Conservation (phyloP, 73 alveolate genomes). For the Paramecium primaurelia region DNA sequence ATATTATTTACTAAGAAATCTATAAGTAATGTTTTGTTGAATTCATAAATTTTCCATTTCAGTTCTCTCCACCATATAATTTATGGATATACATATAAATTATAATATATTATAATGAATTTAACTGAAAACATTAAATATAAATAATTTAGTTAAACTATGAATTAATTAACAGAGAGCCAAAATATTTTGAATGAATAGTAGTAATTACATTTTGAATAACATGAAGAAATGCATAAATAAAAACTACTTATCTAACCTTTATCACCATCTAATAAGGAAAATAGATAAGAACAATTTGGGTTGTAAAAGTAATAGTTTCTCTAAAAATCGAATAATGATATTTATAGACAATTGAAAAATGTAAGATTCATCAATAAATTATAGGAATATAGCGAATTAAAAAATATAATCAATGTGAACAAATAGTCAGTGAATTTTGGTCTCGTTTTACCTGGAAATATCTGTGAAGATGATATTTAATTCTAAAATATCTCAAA, state of each 20-base stretch:
- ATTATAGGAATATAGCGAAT: neutral
- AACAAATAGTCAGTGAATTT: neutral
- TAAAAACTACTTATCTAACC: neutral
- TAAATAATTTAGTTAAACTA: neutral
- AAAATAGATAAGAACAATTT: neutral
- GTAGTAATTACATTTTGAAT: neutral
- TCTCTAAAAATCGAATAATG: neutral
- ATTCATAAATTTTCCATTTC: too few species aligned
- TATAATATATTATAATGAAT: neutral
- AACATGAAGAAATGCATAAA: neutral
- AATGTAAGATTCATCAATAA: neutral
- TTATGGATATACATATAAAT: neutral
- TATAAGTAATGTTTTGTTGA: too few species aligned
- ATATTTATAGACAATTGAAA: neutral
- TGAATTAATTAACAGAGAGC: neutral
- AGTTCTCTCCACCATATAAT: neutral
- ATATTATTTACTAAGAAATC: neutral
- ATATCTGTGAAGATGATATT: slow-evolving; percentile 31
- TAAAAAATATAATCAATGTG: neutral
- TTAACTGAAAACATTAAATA: neutral
- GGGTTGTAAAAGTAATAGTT: neutral
- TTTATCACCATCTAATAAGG: neutral
- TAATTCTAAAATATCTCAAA: neutral
- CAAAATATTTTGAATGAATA: neutral
- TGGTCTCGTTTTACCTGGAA: slow-evolving; percentile 22